phyloP scores from a whole-genome alignment of 2,329 filamentous ascomycete species.

The Colletotrichum somersetense region DNA sequence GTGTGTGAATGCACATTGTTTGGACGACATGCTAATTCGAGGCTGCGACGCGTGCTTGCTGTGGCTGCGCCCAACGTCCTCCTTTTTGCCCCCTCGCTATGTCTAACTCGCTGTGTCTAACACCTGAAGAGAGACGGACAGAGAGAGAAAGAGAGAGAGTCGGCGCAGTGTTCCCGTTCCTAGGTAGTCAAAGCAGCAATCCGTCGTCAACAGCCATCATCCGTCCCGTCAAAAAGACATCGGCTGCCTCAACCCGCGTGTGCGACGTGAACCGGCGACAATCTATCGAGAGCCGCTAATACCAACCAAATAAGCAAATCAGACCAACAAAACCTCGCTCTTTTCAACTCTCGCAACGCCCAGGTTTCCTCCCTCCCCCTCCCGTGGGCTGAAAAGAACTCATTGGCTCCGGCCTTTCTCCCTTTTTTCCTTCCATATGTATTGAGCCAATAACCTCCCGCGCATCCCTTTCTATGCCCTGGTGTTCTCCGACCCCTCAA shows the following conservation, averaged over 20 bases:
- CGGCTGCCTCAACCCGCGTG: no score
- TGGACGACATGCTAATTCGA: constrained; percentile 24
- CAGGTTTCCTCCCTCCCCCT: no score
- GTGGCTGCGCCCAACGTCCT: neutral
- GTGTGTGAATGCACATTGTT: constrained; percentile 4
- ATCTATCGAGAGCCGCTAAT: neutral
- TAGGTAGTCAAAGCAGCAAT: neutral
- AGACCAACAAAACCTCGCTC: neutral
- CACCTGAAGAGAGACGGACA: no score
- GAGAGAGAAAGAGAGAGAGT: neutral
- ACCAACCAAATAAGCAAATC: neutral
- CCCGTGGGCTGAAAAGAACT: neutral
- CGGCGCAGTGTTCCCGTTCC: no score
- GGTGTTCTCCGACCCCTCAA: neutral
- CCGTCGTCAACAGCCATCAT: no score
- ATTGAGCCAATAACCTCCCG: neutral
- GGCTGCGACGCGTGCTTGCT: neutral
- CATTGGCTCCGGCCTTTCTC: neutral
- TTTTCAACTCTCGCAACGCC: neutral
- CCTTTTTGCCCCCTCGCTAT: neutral
- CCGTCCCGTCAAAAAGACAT: neutral
- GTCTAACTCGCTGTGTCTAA: neutral
- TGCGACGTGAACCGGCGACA: neutral
- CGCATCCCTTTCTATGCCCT: neutral
- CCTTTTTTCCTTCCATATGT: neutral